Percentiles rank a stretch among this genome's conserved stretches.
phyloP scores from a whole-genome alignment of 108 stramenopile species.

The Epithemia pelagica region DNA sequence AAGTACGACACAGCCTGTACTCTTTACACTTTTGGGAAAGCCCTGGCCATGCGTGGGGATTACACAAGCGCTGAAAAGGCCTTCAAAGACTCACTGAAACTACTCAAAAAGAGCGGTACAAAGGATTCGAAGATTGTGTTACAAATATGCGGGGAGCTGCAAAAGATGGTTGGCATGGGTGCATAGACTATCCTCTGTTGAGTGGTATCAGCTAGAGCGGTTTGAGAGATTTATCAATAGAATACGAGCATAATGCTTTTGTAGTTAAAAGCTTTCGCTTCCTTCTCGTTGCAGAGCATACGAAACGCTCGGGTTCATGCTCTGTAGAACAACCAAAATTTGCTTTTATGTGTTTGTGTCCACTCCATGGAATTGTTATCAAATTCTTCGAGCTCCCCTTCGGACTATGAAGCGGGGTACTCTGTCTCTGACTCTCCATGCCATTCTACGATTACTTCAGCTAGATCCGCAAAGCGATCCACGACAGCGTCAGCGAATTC shows the following conservation, averaged over 20 bases:
- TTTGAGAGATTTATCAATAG: too few species aligned
- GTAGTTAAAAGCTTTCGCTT: too few species aligned
- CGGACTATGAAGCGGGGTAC: too few species aligned
- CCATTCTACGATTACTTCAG: slow-evolving; percentile 27
- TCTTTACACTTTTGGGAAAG: background rate
- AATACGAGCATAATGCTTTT: too few species aligned
- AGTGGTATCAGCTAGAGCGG: too few species aligned
- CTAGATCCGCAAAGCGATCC: slow-evolving; percentile 29
- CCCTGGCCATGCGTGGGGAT: background rate
- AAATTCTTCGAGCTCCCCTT: too few species aligned
- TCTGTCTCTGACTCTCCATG: slow-evolving; percentile 27
- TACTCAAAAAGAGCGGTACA: slow-evolving; percentile 3
- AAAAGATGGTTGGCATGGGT: background rate
- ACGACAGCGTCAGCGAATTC: slow-evolving; percentile 46
- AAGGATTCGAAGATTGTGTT: background rate
- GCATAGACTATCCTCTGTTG: too few species aligned
- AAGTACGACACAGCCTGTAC: slow-evolving; percentile 7
- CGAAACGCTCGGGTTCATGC: too few species aligned
- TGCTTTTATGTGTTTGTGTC: too few species aligned
- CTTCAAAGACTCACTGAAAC: slow-evolving; percentile 1
- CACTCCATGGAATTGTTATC: too few species aligned
- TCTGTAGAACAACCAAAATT: too few species aligned
- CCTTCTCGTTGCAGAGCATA: too few species aligned
- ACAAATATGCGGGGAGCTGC: background rate
- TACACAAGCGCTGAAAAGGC: background rate